Base-by-base conservation (phyloP, 2,329 filamentous ascomycete species). In the Microascus cirrosus region DNA sequence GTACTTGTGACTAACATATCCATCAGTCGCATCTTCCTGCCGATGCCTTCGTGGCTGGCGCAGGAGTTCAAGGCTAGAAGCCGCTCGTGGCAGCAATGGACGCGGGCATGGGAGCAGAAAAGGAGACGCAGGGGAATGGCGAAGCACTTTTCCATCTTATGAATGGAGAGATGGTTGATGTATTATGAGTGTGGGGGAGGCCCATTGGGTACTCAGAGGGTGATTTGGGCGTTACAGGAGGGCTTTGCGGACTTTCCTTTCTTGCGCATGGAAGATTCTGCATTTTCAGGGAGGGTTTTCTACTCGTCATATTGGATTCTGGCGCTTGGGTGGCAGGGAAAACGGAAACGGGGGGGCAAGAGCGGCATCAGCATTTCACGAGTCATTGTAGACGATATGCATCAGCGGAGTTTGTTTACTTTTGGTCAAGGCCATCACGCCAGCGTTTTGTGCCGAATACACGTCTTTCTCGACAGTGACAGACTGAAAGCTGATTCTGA, bases 1-100 rank as follows among this genome's bases (percentile, higher is more conserved):
- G 11, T 7, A 42, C 12, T 18, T 45, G 39, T 55, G 56, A 59
- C 55, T 35, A 25, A 36, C 39, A 53, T 39, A 4, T 54, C 11
- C 11, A 34, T 48, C 42, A 61, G 60, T 53, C 53, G 20, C 54
- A 56, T 7, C 58, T 61, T 25, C 60, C 60, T 12, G 42, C 55
- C 24, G 60, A 61, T 48, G 60, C 60, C n/a, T 61, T 61, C 28
- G 56, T 58, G 34, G 39, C 55, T n/a, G 51, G 51, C 24, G 12
- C 13, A 34, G 51, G 8, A n/a, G 39, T 45, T 18, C 39, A 45
- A 45, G 39, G 39, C 39, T 45, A 45, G 39, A n/a, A 15, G 39
- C 39, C 39, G 39, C 39, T 32, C 28, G 4, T 18, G 39, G 39
- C 6, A 7, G 15, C 39, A n/a, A 18, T n/a, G 13, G n/a, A 45